Evolutionary conservation across 768 basidiomycete genomes (phyloP), one percentile per base, ranked within the genome.

Genomic region (Clavulina sp.): DNA sequence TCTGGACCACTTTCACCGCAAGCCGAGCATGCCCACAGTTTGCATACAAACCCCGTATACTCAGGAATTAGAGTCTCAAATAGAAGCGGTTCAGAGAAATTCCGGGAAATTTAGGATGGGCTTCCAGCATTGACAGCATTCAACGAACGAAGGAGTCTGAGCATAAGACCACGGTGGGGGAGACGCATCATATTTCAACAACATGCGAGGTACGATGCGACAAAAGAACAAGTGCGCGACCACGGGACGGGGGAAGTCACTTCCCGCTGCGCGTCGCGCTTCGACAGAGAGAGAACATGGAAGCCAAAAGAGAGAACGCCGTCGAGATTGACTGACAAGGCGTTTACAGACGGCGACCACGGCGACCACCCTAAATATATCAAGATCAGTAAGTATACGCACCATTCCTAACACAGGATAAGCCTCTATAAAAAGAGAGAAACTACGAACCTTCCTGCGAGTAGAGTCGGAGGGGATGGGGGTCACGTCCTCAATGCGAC

Each of bases 381-480:
- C 28, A 52, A 29, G 4, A 38, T 56, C n/a, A 55, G 36, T 38
- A 21, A 54, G 18, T 48, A 49, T n/a, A n/a, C n/a, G n/a, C n/a
- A n/a, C n/a, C n/a, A n/a, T n/a, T n/a, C n/a, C n/a, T n/a, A n/a
- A n/a, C n/a, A n/a, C n/a, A n/a, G n/a, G n/a, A n/a, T n/a, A n/a
- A n/a, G n/a, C 13, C 28, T 40, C 7, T 6, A 21, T 33, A 41
- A 18, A 18, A 18, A 24, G 21, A 29, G 48, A 24, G 32, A 49
- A 4, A 30, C 4, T 38, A 65, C 70, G 57, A 55, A 88, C 87
- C 84, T 99, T 99, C 69, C 92, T 78, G 63, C 95, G 77, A 60
- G 95, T 99, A 54, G 82, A 91, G 68, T 99, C 95, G 44, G 92
- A 92, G 49, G 95, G 95, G 54, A 93, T 78, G 57, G 93, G 93